Conservation (phyloP, 2,329 filamentous ascomycete genomes). For the Alternaria burnsii region DNA sequence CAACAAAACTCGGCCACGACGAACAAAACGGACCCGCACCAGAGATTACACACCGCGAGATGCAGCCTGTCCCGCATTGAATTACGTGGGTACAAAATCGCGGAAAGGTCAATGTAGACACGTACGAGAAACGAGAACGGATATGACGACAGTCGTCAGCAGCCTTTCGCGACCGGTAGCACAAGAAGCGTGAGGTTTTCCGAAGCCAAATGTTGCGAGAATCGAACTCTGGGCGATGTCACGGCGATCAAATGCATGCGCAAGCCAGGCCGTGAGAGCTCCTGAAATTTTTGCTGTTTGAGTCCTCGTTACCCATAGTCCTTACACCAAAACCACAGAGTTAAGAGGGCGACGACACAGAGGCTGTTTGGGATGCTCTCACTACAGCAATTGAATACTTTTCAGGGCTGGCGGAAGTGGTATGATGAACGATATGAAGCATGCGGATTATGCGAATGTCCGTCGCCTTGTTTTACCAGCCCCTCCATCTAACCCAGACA, state of each 20-base stretch:
- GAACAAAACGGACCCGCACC: conserved; percentile 17
- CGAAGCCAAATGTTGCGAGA: conserved; percentile 46
- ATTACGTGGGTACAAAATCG: conserved; percentile 52
- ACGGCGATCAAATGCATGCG: conserved; percentile 34
- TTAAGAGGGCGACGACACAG: neutral
- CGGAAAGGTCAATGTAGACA: conserved; percentile 45
- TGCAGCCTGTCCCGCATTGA: conserved; percentile 45
- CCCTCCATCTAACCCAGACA: conserved; percentile 75
- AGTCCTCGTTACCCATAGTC: conserved; percentile 15
- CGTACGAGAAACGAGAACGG: conserved; percentile 46
- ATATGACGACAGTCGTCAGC: conserved; percentile 53
- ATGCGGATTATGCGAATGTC: neutral
- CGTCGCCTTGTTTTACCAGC: conserved; percentile 62
- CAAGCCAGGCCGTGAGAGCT: conserved; percentile 43
- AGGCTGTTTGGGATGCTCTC: neutral
- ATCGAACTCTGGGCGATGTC: conserved; percentile 41
- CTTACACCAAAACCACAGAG: neutral
- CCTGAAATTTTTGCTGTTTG: conserved; percentile 16
- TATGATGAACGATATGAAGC: neutral
- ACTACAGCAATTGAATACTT: neutral
- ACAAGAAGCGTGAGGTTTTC: conserved; percentile 47
- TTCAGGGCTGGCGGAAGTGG: neutral
- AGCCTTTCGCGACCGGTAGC: conserved; percentile 50
- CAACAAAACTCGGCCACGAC: conserved; percentile 12
- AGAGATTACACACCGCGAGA: conserved; percentile 31